These are phyloP conservation scores for Vicia faba DNA, from an alignment of 306 rosid species.

Conservation along the genomic window DNA sequence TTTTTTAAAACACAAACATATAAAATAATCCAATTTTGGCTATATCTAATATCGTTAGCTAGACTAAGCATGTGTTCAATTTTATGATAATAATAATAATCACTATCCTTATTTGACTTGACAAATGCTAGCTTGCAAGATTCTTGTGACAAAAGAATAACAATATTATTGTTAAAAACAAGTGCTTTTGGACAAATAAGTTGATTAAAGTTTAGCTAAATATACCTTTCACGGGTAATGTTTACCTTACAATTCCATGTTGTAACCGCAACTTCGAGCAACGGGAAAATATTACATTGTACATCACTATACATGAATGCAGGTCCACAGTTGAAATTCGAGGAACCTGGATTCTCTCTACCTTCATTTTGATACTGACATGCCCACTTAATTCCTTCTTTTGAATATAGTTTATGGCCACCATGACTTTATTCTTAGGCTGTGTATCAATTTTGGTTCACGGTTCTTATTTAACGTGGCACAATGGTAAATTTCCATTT, in stretches of 20 bases:
- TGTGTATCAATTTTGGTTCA: constrained; percentile 14
- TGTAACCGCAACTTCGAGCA: constrained; percentile 40
- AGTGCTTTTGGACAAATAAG: constrained; percentile 20
- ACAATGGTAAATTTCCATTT: not conserved
- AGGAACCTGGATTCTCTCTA: constrained; percentile 34
- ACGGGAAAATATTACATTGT: constrained; percentile 22
- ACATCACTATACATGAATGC: not conserved
- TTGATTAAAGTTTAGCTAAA: not conserved
- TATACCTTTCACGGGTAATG: constrained; percentile 43
- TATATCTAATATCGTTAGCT: not conserved
- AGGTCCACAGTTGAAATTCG: constrained; percentile 42
- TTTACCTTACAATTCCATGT: constrained; percentile 29
- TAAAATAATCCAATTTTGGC: not conserved
- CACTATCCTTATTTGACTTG: constrained; percentile 4
- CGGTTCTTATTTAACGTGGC: constrained; percentile 24
- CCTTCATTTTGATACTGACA: constrained; percentile 36
- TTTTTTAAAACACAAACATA: not conserved
- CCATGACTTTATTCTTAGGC: constrained; percentile 29
- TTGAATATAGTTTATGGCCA: constrained; percentile 31
- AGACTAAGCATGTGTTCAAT: not conserved
- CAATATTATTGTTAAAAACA: constrained; percentile 17
- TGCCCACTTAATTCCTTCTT: constrained; percentile 30
- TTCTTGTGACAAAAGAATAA: constrained; percentile 37
- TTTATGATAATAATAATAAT: not conserved
- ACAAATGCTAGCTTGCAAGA: constrained; percentile 4